Conservation (phyloP, 176 grass and related monocot species). For the Oryza nivara region DNA sequence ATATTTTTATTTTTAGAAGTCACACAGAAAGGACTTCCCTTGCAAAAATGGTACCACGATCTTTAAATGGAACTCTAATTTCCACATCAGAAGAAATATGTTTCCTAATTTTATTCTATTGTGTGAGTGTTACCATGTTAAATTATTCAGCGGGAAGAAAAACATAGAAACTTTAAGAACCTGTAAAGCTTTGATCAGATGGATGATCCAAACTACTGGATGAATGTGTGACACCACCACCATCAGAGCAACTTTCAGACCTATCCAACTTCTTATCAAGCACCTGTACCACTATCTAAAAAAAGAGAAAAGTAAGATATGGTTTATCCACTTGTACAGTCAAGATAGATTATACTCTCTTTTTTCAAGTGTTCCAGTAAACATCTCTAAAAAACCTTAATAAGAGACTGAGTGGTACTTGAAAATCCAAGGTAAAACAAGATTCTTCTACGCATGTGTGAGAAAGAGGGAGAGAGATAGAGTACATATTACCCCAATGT, state of each 20-base stretch:
- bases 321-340: not conserved
- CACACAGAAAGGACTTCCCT: not conserved
- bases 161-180: constrained; percentile 30
- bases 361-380: not conserved
- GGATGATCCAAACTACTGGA: constrained; percentile 24
- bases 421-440: not conserved
- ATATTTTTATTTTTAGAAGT: not conserved
- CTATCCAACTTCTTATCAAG: constrained; percentile 20
- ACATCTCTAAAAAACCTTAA: not conserved
- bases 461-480: not conserved
- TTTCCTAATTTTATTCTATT: constrained; percentile 5
- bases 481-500: constrained; percentile 30
- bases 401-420: constrained; percentile 4
- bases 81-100: not conserved
- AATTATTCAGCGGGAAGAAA: constrained; percentile 25
- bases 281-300: constrained; percentile 34
- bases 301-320: constrained; percentile 22
- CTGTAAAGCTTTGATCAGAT: constrained; percentile 40
- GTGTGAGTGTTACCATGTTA: not conserved
- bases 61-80: not conserved
- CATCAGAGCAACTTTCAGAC: constrained; percentile 24
- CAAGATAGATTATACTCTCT: not conserved
- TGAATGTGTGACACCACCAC: constrained; percentile 19
- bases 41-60: not conserved
- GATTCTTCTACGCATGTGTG: not conserved